Evolutionary conservation across 2,329 filamentous ascomycete species (phyloP).

Genomic region (Paecilomyces niveus): DNA sequence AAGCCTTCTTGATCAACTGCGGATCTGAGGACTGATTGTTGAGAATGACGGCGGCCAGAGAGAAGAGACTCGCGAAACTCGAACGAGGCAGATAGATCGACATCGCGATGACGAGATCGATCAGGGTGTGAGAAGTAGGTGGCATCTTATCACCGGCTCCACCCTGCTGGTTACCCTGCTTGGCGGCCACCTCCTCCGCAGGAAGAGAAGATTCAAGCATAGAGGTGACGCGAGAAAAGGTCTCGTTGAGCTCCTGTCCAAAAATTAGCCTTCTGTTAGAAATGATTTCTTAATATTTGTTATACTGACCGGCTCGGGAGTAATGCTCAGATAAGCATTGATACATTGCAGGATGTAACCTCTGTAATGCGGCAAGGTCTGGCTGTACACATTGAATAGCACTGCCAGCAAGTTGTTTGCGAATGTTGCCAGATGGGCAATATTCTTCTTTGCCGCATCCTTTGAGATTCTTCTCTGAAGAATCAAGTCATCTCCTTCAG

Average conservation of each 20-base stretch:
- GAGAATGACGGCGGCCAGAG: conserved; percentile 76
- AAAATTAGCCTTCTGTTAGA: conserved; percentile 6
- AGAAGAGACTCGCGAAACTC: conserved; percentile 78
- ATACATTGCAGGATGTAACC: conserved; percentile 90
- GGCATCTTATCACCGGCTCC: conserved; percentile 68
- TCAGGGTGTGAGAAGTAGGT: conserved; percentile 86
- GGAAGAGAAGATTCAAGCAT: conserved; percentile 70
- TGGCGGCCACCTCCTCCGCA: conserved; percentile 56
- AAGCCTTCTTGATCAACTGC: conserved; percentile 96
- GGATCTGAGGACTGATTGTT: conserved; percentile 62
- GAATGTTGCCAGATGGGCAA: conserved; percentile 71
- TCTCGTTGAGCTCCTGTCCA: conserved; percentile 67
- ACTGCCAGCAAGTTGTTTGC: conserved; percentile 88
- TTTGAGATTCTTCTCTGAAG: conserved; percentile 73
- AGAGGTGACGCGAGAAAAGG: conserved; percentile 76
- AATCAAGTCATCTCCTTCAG: conserved; percentile 63
- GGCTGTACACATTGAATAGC: conserved; percentile 97
- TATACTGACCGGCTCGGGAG: conserved; percentile 51
- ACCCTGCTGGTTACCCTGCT: conserved; percentile 58
- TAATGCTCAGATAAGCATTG: conserved; percentile 88
- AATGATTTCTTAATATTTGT: background rate
- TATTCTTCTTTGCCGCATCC: conserved; percentile 66
- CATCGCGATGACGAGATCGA: conserved; percentile 95
- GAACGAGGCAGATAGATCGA: conserved; percentile 84
- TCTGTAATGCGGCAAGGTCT: conserved; percentile 86